phyloP scores from a whole-genome alignment of 1,284 basidiomycete genomes.

The Tetrapyrgos nigripes region DNA sequence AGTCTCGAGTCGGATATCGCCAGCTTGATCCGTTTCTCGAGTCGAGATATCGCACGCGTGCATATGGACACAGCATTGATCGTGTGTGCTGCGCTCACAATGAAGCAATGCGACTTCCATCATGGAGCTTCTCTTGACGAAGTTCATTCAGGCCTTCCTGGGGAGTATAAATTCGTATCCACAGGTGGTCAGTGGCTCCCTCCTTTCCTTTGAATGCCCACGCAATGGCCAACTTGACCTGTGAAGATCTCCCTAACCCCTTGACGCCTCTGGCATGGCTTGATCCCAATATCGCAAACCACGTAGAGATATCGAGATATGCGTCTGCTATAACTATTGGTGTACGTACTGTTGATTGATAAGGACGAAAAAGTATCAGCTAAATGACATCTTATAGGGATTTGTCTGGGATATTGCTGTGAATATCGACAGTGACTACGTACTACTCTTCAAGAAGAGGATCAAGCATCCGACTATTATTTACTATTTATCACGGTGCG shows the following conservation, averaged over 20 bases:
- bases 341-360: not conserved
- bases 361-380: not conserved
- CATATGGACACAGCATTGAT: no score
- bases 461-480: not conserved
- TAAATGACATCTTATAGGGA: not conserved
- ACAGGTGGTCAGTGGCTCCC: no score
- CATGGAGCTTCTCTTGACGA: no score
- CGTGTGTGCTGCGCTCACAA: no score
- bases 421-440: conserved; percentile 1
- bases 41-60: no score
- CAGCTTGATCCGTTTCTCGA: no score
- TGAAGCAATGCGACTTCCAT: no score
- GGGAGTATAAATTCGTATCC: no score
- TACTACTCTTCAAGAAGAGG: not conserved
- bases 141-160: no score
- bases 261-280: not conserved
- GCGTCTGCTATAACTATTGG: conserved; percentile 2
- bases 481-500: conserved; percentile 1
- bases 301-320: conserved; percentile 3
- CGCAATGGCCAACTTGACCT: no score
- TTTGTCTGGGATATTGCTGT: conserved; percentile 4
- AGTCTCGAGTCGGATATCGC: no score
- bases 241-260: conserved; percentile 5
- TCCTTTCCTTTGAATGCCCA: no score
- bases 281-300: not conserved